phyloP scores from a whole-genome alignment of 108 stramenopile species.

The Nitzschia inconspicua region DNA sequence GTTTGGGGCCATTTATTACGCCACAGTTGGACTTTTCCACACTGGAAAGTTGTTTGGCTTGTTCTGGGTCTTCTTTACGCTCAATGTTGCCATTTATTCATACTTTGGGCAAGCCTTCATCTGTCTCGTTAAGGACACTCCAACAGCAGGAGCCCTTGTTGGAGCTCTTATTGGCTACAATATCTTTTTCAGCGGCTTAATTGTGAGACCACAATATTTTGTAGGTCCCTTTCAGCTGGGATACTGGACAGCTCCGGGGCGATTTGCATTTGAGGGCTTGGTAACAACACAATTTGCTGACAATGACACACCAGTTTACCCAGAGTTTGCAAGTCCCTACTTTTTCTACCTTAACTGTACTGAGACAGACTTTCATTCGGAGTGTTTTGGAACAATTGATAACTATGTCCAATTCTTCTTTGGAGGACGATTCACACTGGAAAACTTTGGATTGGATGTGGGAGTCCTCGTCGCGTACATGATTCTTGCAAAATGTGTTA shows the following conservation, averaged over 20 bases:
- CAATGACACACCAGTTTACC: constrained; percentile 26
- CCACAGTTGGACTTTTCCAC: constrained; percentile 8
- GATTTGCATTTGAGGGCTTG: constrained; percentile 62
- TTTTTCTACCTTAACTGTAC: constrained; percentile 20
- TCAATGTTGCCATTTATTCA: constrained; percentile 58
- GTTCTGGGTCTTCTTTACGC: constrained; percentile 53
- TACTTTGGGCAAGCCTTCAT: constrained; percentile 71
- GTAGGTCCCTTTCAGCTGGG: constrained; percentile 27
- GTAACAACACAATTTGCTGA: constrained; percentile 32
- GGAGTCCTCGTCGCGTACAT: too few relatives aligned
- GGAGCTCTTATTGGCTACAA: constrained; percentile 62
- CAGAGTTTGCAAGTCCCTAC: constrained; percentile 37
- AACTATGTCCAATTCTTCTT: constrained; percentile 54
- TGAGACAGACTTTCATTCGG: neutral
- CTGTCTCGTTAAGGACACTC: constrained; percentile 41
- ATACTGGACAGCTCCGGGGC: constrained; percentile 57
- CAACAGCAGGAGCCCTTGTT: constrained; percentile 42
- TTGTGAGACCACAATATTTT: constrained; percentile 49
- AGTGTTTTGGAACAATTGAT: constrained; percentile 34
- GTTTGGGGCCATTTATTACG: neutral
- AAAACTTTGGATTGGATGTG: too few relatives aligned
- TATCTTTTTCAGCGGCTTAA: constrained; percentile 58
- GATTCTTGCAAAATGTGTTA: too few relatives aligned
- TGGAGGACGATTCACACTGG: constrained; percentile 37
- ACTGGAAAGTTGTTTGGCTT: constrained; percentile 32